Evolutionary conservation across 2,329 filamentous ascomycete species (phyloP).

Genomic region (Phyllosticta paracitricarpa): DNA sequence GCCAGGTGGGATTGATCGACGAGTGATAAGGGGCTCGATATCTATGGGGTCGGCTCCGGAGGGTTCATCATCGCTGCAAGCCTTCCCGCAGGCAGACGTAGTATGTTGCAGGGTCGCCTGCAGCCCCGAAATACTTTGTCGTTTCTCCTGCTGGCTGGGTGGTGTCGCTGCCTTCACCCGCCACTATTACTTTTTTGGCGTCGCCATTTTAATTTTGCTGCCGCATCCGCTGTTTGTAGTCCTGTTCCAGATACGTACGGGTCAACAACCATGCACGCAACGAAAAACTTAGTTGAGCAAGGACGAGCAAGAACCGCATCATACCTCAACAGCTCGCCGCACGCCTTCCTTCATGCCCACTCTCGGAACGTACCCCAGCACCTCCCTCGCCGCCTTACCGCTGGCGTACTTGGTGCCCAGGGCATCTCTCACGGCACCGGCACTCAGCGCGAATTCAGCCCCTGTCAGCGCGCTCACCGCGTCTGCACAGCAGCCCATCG

Average conservation of each 20-base stretch:
- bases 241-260: not conserved
- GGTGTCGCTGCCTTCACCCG: not conserved
- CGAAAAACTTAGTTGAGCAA: not conserved
- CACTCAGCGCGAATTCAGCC: slow-evolving; percentile 36
- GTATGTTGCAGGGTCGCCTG: too few relatives aligned
- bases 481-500: slow-evolving; percentile 39
- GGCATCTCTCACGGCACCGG: slow-evolving; percentile 47
- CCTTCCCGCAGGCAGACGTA: too few relatives aligned
- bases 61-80: too few relatives aligned
- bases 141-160: too few relatives aligned
- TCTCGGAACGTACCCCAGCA: slow-evolving; percentile 44
- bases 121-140: not conserved
- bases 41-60: too few relatives aligned
- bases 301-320: not conserved
- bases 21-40: too few relatives aligned
- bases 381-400: slow-evolving; percentile 39
- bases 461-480: slow-evolving; percentile 35
- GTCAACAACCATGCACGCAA: not conserved
- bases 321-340: slow-evolving; percentile 5
- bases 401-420: slow-evolving; percentile 44
- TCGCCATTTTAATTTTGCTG: not conserved
- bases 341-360: slow-evolving; percentile 44
- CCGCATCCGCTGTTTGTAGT: not conserved
- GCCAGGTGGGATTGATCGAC: too few relatives aligned
- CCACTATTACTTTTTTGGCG: not conserved